Conservation (phyloP, 768 basidiomycete genomes). For the Amanita brunnescens region DNA sequence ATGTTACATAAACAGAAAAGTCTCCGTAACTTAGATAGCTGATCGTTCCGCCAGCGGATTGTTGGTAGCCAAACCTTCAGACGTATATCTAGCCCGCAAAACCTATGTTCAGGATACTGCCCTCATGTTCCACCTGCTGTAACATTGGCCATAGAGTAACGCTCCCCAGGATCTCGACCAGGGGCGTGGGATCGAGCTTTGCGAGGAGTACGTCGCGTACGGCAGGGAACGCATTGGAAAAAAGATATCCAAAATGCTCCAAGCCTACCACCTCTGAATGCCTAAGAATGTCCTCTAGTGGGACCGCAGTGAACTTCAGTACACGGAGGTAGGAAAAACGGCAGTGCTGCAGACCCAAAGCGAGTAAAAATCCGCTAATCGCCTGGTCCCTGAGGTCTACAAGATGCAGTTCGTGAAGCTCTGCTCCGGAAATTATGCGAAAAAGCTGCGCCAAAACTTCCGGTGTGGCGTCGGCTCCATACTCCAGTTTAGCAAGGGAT, state of each 20-base stretch:
- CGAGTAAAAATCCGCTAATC: constrained; percentile 2
- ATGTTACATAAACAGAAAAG: not conserved
- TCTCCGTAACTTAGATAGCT: not conserved
- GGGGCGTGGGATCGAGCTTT: not conserved
- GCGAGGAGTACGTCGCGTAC: not conserved
- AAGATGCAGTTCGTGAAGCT: not conserved
- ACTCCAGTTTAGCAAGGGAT: constrained; percentile 1
- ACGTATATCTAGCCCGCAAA: not conserved
- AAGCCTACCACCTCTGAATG: constrained; percentile 1
- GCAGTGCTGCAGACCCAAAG: not conserved
- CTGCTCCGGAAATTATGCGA: constrained; percentile 1
- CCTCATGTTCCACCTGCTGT: not conserved
- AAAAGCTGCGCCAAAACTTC: constrained; percentile 2
- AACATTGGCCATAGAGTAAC: constrained; percentile 1
- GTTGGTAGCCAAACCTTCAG: not conserved
- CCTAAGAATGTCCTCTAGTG: not conserved
- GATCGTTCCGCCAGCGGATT: not conserved
- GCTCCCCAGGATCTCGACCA: not conserved
- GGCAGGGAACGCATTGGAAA: not conserved
- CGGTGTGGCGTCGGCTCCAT: not conserved
- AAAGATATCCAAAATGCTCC: constrained; percentile 1
- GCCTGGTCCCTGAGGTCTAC: constrained; percentile 3
- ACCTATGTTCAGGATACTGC: not conserved
- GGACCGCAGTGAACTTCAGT: not conserved
- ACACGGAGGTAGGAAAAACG: not conserved